Evolutionary conservation across 257 asterid genomes (phyloP).

Genomic region (Verbena officinalis): DNA sequence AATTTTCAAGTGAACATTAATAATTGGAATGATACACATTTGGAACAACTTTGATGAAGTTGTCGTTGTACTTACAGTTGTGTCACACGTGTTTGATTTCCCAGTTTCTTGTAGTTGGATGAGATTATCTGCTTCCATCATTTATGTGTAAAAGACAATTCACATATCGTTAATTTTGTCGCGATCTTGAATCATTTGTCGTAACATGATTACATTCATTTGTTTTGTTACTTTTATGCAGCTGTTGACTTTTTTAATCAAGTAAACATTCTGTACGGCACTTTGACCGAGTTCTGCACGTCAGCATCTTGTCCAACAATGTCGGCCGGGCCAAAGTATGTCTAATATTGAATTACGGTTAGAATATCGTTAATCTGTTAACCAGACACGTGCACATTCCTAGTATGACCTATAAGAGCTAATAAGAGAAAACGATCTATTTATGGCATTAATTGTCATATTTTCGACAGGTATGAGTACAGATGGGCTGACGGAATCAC

Average conservation of each 20-base stretch:
- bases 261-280: slow-evolving; percentile 47
- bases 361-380: background rate
- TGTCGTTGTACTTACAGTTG: no score
- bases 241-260: slow-evolving; percentile 65
- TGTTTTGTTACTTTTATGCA: slow-evolving; percentile 31
- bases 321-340: slow-evolving; percentile 64
- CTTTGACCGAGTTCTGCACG: slow-evolving; percentile 65
- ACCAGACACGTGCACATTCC: no score
- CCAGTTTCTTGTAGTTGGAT: background rate
- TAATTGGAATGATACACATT: background rate
- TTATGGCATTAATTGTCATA: background rate
- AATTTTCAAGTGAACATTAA: slow-evolving; percentile 15
- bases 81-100: slow-evolving; percentile 3
- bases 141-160: background rate
- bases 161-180: slow-evolving; percentile 6
- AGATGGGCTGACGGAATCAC: slow-evolving; percentile 66
- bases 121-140: background rate
- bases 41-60: no score
- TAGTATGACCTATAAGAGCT: background rate
- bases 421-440: background rate
- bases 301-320: slow-evolving; percentile 51
- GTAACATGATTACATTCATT: slow-evolving; percentile 12
- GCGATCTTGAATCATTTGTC: no score
- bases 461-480: slow-evolving; percentile 48
- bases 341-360: background rate